Conservation (phyloP, 257 asterid species). For the Ehretia macrophylla region DNA sequence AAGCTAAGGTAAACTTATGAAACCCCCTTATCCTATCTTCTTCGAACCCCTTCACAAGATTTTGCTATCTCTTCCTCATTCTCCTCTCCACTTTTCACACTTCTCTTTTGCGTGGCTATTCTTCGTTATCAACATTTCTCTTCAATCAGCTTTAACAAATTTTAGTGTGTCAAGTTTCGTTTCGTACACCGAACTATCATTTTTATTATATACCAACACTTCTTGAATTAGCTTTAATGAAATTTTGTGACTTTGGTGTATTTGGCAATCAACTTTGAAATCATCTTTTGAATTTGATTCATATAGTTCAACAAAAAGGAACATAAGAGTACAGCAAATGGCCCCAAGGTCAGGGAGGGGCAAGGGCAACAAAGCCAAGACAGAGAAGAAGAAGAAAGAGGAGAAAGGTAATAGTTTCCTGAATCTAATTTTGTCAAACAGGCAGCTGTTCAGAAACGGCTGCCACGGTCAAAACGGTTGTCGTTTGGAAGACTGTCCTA, state of each 20-base stretch:
- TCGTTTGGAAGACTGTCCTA: no score
- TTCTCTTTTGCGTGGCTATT: not conserved
- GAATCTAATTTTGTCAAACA: no score
- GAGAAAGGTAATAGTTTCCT: conserved; percentile 82
- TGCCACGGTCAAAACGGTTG: no score
- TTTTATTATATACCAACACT: no score
- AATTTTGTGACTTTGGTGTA: not conserved
- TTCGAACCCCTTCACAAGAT: conserved; percentile 20
- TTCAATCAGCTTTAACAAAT: not conserved
- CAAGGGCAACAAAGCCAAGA: conserved; percentile 62
- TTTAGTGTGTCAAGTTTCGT: no score
- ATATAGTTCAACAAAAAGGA: not conserved
- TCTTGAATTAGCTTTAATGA: not conserved
- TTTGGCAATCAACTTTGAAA: not conserved
- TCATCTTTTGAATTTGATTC: not conserved
- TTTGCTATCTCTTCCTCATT: not conserved
- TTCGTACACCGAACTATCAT: no score
- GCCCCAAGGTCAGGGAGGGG: conserved; percentile 96
- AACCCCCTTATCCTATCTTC: conserved; percentile 67
- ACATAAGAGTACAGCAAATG: conserved; percentile 20
- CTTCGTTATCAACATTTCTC: no score
- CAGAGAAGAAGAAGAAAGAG: conserved; percentile 92
- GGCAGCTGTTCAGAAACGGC: no score
- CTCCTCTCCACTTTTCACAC: not conserved
- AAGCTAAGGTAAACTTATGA: not conserved